Evolutionary conservation across 2,329 filamentous ascomycete genomes (phyloP), one percentile per base, ranked within the genome.

Genomic region (Colletotrichum lupini): DNA sequence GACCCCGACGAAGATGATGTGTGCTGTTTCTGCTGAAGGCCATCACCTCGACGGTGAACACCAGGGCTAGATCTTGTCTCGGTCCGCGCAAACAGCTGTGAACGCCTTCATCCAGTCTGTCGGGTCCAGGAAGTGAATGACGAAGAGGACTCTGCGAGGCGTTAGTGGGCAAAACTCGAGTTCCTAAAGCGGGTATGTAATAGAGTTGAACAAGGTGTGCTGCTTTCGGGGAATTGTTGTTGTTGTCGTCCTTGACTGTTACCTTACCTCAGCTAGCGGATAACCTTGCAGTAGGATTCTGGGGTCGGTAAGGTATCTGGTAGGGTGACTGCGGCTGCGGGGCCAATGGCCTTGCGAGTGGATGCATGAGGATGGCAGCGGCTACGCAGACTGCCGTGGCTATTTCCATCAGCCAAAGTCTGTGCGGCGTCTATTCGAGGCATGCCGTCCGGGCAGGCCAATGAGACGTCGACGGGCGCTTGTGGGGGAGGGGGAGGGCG

Each of bases 341-440:
- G 32, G 35, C 70, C 70, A 65, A 73, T 73, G 60, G 35, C 46
- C 42, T 35, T 24, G 24, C 22, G 24, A 30, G 69, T 32, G 49
- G 32, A 30, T 70, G 59, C 60, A 70, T 60, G 8, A 53, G 53
- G 35, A 16, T 59, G 24, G 55, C 60, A 46, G 67, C 70, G 70
- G 70, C 52, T 73, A 56, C 70, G 70, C 67, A 73, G 60, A 73
- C 65, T 73, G 67, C 70, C 60, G 70, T 73, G 60, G 70, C 67
- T 73, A 73, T 73, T 70, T 65, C 70, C 26, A 70, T 70, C 55
- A n/a, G 30, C 9, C 16, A 22, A 30, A n/a, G 55, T 22, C 66
- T 32, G 55, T 70, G 70, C 70, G 26, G 70, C 70, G 60, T 60
- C 55, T 70, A 57, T 61, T 55, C 55, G 67, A 70, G 60, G 67